phyloP scores from a whole-genome alignment of 306 rosid genomes.

The Vachellia collinsii region DNA sequence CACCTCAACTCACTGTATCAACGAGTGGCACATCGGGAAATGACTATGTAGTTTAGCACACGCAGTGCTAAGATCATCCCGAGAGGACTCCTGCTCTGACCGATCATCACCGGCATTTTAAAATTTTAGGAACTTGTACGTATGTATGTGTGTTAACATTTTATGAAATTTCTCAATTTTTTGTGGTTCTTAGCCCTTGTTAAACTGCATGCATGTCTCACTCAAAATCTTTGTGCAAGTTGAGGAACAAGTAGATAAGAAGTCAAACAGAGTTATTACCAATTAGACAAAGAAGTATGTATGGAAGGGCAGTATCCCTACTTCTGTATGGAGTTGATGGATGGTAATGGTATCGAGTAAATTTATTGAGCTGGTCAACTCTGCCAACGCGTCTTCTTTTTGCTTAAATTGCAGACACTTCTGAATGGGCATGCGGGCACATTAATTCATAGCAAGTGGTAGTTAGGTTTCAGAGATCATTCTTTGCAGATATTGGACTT shows the following conservation, averaged over 20 bases:
- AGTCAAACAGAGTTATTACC: background rate
- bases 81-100: background rate
- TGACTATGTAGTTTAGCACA: background rate
- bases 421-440: slow-evolving; percentile 16
- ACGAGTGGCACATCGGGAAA: background rate
- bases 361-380: slow-evolving; percentile 34
- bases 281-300: background rate
- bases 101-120: background rate
- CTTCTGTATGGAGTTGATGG: slow-evolving; percentile 4
- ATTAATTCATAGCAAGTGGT: slow-evolving; percentile 11
- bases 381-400: slow-evolving; percentile 30
- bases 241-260: background rate
- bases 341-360: background rate
- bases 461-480: background rate
- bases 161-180: background rate
- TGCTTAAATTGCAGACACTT: slow-evolving; percentile 26
- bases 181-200: background rate
- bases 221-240: background rate
- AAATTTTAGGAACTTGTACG: background rate
- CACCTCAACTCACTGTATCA: background rate
- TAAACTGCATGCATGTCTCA: background rate
- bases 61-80: background rate
- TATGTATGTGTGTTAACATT: background rate
- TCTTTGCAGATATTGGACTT: background rate
- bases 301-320: background rate